Evolutionary conservation across 176 grass and related monocot genomes (phyloP).

Genomic region (Phoenix roebelenii): DNA sequence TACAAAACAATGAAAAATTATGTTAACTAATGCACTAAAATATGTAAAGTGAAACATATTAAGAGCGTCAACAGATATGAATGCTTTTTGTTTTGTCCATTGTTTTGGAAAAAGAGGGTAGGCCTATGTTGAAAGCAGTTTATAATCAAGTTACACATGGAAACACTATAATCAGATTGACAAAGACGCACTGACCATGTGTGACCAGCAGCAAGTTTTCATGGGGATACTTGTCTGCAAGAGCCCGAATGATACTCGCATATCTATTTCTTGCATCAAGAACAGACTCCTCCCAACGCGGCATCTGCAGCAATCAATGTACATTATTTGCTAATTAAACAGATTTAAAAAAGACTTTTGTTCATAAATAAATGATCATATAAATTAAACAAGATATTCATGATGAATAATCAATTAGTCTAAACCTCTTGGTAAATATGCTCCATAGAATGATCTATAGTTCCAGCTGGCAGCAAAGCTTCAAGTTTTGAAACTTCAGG

Average conservation of each 20-base stretch:
- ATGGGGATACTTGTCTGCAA: conserved; percentile 63
- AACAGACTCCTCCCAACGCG: conserved; percentile 57
- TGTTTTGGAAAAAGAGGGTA: too few species aligned
- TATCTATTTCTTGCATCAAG: conserved; percentile 63
- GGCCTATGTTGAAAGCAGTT: too few species aligned
- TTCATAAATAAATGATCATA: background rate
- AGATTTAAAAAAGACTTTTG: too few species aligned
- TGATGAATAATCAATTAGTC: background rate
- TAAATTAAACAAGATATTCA: background rate
- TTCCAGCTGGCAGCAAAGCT: conserved; percentile 39
- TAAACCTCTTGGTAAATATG: conserved; percentile 46
- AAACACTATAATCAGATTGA: too few species aligned
- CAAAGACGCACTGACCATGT: conserved; percentile 37
- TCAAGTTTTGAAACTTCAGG: conserved; percentile 43
- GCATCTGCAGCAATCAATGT: conserved; percentile 30
- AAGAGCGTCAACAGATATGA: too few species aligned
- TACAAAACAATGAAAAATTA: too few species aligned
- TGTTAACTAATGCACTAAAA: too few species aligned
- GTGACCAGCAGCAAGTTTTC: conserved; percentile 79
- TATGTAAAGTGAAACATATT: too few species aligned
- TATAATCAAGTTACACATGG: too few species aligned
- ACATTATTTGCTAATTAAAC: too few species aligned
- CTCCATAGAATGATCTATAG: conserved; percentile 45
- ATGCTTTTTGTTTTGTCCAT: too few species aligned
- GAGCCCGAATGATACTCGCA: conserved; percentile 45